Evolutionary conservation across 192 early-diverging fungal genomes (phyloP).

Genomic region (Fimicolochytrium jonesii): DNA sequence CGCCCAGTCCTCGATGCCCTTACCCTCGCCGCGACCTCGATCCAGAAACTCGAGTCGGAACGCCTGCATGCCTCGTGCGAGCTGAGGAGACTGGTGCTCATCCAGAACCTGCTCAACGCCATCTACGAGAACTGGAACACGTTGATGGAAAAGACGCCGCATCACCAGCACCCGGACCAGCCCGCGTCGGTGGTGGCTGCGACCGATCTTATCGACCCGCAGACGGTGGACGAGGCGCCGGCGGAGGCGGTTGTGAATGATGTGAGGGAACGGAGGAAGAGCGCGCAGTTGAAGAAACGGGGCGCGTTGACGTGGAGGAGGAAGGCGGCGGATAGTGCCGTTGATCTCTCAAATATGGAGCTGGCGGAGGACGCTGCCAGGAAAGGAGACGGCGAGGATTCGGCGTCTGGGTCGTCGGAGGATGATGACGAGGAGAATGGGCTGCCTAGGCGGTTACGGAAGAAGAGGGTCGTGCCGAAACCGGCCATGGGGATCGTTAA

Average conservation of each 20-base stretch:
- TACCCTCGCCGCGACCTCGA: not conserved
- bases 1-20: not conserved
- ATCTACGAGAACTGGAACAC: not conserved
- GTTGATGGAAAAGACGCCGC: not conserved
- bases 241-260: not conserved
- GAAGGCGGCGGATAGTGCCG: not conserved
- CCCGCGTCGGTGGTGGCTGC: not conserved
- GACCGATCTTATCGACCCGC: not conserved
- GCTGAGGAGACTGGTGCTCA: not conserved
- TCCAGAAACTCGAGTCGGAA: not conserved
- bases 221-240: not conserved
- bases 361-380: not conserved
- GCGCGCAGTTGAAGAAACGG: not conserved
- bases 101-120: conserved; percentile 4
- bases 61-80: not conserved
- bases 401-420: not conserved
- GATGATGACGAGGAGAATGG: not conserved
- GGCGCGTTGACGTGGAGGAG: not conserved
- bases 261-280: not conserved
- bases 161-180: not conserved
- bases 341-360: not conserved
- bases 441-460: no score
- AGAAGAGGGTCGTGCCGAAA: not conserved
- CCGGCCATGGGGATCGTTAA: not conserved
- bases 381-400: not conserved